These are phyloP conservation scores for Dryas alaskensis DNA, from an alignment of 306 rosid species.

Conservation along the genomic window DNA sequence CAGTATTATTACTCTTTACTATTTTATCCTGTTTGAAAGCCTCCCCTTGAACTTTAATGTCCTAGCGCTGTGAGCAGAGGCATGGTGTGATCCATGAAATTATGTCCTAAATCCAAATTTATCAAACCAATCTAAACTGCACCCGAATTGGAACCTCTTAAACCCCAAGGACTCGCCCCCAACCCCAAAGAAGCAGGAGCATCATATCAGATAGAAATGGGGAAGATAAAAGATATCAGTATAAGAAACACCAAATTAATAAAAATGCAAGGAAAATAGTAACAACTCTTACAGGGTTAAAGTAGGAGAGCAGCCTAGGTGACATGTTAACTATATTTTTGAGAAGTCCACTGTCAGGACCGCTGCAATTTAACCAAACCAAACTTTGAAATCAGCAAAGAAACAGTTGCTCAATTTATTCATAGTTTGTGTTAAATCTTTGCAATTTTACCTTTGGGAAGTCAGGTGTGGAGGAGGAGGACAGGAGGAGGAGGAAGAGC, in stretches of 20 bases:
- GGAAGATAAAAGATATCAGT: neutral
- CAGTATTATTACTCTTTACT: neutral
- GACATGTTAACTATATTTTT: constrained; percentile 20
- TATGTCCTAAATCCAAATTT: neutral
- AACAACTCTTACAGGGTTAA: constrained; percentile 15
- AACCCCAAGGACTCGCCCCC: neutral
- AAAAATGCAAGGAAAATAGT: neutral
- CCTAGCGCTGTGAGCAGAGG: neutral
- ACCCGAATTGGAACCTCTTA: neutral
- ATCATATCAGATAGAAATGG: neutral
- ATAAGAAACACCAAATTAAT: neutral
- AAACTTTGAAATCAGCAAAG: neutral
- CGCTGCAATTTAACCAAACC: constrained; percentile 5
- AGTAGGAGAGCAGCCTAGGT: constrained; percentile 21
- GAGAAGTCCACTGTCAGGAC: constrained; percentile 6
- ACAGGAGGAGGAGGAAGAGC: neutral
- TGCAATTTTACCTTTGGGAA: constrained; percentile 14
- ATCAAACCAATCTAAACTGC: neutral
- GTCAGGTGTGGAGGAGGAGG: neutral
- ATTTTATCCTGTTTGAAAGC: neutral
- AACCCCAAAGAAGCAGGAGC: neutral
- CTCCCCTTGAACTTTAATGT: neutral
- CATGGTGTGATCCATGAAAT: neutral
- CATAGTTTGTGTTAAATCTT: neutral
- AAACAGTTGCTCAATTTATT: neutral